Conservation (phyloP, 352 stramenopile species). For the Pythium volutum region DNA sequence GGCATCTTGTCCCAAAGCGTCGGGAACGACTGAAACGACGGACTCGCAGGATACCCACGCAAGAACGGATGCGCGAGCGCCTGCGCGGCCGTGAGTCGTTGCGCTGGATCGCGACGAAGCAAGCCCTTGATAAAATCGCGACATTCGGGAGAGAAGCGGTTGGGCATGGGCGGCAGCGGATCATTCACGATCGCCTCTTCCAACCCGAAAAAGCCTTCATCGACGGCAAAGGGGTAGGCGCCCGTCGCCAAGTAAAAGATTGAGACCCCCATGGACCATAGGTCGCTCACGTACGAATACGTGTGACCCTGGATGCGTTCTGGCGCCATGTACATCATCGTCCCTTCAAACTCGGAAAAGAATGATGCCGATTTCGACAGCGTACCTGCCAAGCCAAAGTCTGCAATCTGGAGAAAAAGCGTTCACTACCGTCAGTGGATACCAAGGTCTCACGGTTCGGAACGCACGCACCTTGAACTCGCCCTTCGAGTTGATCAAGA, state of each 20-base stretch:
- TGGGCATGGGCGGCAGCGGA: constrained; percentile 64
- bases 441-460: neutral
- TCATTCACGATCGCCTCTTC: constrained; percentile 83
- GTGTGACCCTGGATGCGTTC: constrained; percentile 87
- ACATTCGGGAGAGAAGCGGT: constrained; percentile 80
- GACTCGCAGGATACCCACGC: constrained; percentile 37
- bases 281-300: constrained; percentile 82
- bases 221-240: constrained; percentile 63
- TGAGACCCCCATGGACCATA: constrained; percentile 77
- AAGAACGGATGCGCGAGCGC: constrained; percentile 91
- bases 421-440: neutral
- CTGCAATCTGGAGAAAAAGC: constrained; percentile 43
- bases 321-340: constrained; percentile 94
- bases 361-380: constrained; percentile 75
- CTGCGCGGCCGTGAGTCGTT: constrained; percentile 77
- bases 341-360: constrained; percentile 88
- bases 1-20: constrained; percentile 39
- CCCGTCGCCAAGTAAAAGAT: constrained; percentile 68
- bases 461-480: constrained; percentile 71
- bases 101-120: constrained; percentile 83
- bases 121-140: constrained; percentile 93
- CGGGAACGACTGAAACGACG: constrained; percentile 33
- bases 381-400: constrained; percentile 78
- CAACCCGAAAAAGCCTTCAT: constrained; percentile 80
- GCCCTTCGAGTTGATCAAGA: constrained; percentile 79